Evolutionary conservation across 2,329 filamentous ascomycete genomes (phyloP), one percentile per base, ranked within the genome.

Genomic region (Calonectria henricotiae): DNA sequence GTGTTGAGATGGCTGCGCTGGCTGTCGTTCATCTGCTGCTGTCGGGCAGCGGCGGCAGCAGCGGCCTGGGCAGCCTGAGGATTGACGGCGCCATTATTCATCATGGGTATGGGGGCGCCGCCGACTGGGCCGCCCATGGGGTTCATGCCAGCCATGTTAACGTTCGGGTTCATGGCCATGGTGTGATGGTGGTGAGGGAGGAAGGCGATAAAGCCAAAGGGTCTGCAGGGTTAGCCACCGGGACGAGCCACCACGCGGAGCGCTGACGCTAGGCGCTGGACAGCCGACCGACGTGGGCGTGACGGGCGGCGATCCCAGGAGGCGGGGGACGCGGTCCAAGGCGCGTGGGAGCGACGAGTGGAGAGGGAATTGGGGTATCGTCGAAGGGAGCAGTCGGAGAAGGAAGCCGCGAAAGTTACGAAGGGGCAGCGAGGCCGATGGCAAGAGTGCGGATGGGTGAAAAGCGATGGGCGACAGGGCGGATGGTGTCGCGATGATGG

Each of bases 1-100:
- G 94, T 96, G 84, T 96, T 95, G 62, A 96, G 88, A 70, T 91
- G 84, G 60, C 87, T 84, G 73, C 88, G 89, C 75, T 85, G 86
- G 71, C 80, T 82, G 60, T 86, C 85, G 73, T 82, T 85, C 71
- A 82, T 81, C 73, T 82, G 84, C 72, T 84, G 82, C 68, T 85
- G 84, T 68, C 76, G 77, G 73, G 79, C 78, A 63, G 78, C 77
- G 46, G 78, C 75, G 27, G 77, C 79, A 54, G 79, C 76, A 49
- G 78, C 80, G 51, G 76, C 78, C 30, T 77, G 65, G 30, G 71
- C 78, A 27, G 75, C 78, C 71, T 83, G 81, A 32, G 81, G 79
- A 72, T 82, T 83, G 65, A 79, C 69, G 64, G 73, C 81, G 79
- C 86, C 84, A 79, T 90, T 91, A 80, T 89, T 90, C 90, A 92